Evolutionary conservation across 2,329 filamentous ascomycete genomes (phyloP), one percentile per base, ranked within the genome.

Genomic region (Pseudogymnoascus sp.): DNA sequence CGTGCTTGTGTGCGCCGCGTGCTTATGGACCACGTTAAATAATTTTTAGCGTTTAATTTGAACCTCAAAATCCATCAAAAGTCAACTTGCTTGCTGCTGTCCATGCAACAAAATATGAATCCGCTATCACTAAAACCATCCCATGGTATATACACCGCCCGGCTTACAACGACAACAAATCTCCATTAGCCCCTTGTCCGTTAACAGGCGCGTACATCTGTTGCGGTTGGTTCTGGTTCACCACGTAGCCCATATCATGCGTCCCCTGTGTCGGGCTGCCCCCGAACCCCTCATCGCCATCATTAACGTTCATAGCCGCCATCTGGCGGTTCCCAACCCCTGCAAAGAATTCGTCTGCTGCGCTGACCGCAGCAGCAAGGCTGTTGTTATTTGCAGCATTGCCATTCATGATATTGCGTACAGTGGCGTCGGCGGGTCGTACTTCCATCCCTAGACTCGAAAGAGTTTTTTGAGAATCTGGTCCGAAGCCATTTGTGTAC

Each of bases 271-370:
- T 64, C 3, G 70, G 69, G 60, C 67, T 69, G 56, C 82, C 83
- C 18, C 83, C 84, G 69, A 86, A 86, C 12, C 82, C 82, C 65
- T 86, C 85, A 48, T 84, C 77, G 60, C 71, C 76, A 65, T 86
- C 82, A 64, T 83, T 81, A 61, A 91, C 78, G 61, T 81, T 79
- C 82, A 92, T 83, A 13, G 82, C 80, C 3, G 82, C 83, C 85
- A 91, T 88, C 70, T 89, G 85, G 71, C 86, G 82, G 61, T 76
- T 82, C 1, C 86, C 85, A n/a, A 91, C 78, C 45, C 84, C 87
- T 13, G 88, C 85, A 73, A 96, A 97, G 74, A 96, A 96, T 13
- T 86, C 84, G 69, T 96, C 92, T 8, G 92, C 92, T 59, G 94
- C 91, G 68, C 81, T 88, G 34, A 95, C 84, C 1, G 90, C 90